Evolutionary conservation across 2,329 filamentous ascomycete species (phyloP).

Genomic region (Stemphylium beticola): DNA sequence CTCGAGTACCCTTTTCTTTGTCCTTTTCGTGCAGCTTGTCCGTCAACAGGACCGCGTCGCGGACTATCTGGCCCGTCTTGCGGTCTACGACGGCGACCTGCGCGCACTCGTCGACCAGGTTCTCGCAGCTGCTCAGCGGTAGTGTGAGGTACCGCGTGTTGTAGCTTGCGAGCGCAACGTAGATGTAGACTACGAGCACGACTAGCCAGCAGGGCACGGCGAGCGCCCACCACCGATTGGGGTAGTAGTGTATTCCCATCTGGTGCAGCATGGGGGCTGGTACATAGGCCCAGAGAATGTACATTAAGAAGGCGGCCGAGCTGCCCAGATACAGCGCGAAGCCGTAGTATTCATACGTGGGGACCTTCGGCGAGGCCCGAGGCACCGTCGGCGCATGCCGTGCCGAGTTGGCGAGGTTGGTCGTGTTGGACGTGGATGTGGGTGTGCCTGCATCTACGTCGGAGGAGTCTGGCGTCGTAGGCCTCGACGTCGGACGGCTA

Average conservation of each 20-base stretch:
- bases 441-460: slow-evolving; percentile 70
- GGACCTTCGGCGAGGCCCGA: slow-evolving; percentile 87
- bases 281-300: slow-evolving; percentile 84
- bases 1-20: slow-evolving; percentile 50
- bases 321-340: slow-evolving; percentile 95
- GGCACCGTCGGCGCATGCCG: slow-evolving; percentile 70
- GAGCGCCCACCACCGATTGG: slow-evolving; percentile 96
- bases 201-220: slow-evolving; percentile 91
- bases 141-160: slow-evolving; percentile 90
- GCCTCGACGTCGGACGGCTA: slow-evolving; percentile 68
- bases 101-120: slow-evolving; percentile 87
- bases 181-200: slow-evolving; percentile 88
- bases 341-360: slow-evolving; percentile 99
- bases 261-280: slow-evolving; percentile 91
- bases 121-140: slow-evolving; percentile 79
- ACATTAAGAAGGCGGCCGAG: slow-evolving; percentile 76
- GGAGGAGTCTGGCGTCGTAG: slow-evolving; percentile 89
- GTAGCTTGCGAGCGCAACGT: slow-evolving; percentile 87
- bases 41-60: slow-evolving; percentile 35
- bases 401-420: slow-evolving; percentile 65
- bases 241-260: slow-evolving; percentile 95
- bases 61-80: slow-evolving; percentile 64
- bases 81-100: slow-evolving; percentile 81
- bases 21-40: slow-evolving; percentile 30
- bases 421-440: slow-evolving; percentile 49